phyloP scores from a whole-genome alignment of 768 basidiomycete species.

The Mycena chlorophos region DNA sequence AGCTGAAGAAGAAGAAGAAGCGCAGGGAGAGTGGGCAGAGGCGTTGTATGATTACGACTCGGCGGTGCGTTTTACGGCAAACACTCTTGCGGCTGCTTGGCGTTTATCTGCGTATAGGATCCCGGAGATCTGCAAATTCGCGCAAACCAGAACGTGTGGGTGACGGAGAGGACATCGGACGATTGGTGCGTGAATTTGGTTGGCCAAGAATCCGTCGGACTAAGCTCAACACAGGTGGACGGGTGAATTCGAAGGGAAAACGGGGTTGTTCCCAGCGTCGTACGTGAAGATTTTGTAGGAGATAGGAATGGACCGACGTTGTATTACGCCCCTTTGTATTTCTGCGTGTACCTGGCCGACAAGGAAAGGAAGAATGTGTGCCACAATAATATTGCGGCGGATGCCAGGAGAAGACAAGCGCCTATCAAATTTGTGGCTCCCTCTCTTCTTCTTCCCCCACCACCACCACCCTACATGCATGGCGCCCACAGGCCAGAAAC shows the following conservation, averaged over 20 bases:
- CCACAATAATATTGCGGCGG: too few species aligned
- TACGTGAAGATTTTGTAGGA: conserved; percentile 61
- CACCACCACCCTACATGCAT: neutral
- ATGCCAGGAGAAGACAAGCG: neutral
- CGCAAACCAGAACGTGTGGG: conserved; percentile 57
- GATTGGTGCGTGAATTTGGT: conserved; percentile 59
- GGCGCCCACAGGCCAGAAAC: neutral
- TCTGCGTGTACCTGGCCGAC: too few species aligned
- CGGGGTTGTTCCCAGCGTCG: conserved; percentile 66
- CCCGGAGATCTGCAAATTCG: conserved; percentile 63
- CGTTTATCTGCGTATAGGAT: conserved; percentile 46
- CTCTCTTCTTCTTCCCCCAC: neutral
- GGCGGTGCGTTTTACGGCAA: conserved; percentile 38
- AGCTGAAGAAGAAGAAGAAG: conserved; percentile 35
- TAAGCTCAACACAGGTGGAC: conserved; percentile 59
- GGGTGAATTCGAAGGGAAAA: conserved; percentile 56
- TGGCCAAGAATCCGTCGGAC: conserved; percentile 7
- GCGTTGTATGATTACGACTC: conserved; percentile 75
- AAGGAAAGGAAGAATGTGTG: too few species aligned
- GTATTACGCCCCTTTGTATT: neutral
- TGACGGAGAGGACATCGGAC: conserved; percentile 66
- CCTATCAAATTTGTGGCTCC: too few species aligned
- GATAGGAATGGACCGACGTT: neutral
- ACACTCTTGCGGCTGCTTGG: neutral
- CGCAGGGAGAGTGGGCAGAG: conserved; percentile 72